Evolutionary conservation across 2,329 filamentous ascomycete genomes (phyloP).

Genomic region (Aspergillus sp.): DNA sequence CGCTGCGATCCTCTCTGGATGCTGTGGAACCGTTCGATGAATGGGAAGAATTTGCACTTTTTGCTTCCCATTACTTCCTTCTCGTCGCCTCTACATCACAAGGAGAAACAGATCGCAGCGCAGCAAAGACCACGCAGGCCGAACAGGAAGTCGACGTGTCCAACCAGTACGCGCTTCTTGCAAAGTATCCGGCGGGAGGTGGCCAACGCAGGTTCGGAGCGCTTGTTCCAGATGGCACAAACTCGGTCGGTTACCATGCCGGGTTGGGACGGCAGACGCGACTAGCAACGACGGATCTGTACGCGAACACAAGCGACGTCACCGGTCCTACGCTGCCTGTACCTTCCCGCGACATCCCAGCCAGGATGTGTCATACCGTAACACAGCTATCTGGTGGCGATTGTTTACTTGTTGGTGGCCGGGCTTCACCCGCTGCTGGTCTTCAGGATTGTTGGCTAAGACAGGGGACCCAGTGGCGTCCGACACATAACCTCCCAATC

Average conservation of each 20-base stretch:
- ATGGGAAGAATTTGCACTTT: constrained; percentile 91
- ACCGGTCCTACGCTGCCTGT: constrained; percentile 48
- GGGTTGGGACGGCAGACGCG: constrained; percentile 51
- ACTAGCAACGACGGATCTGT: constrained; percentile 50
- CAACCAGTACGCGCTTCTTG: constrained; percentile 21
- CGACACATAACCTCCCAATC: constrained; percentile 65
- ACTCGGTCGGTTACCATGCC: constrained; percentile 42
- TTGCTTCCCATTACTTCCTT: constrained; percentile 81
- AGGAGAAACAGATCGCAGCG: neutral
- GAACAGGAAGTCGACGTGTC: constrained; percentile 11
- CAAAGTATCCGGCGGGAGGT: constrained; percentile 36
- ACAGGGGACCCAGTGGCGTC: constrained; percentile 63
- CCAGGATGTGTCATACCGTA: constrained; percentile 73
- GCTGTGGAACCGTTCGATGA: constrained; percentile 84
- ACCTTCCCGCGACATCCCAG: constrained; percentile 42
- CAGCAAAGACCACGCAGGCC: neutral
- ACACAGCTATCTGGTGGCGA: constrained; percentile 63
- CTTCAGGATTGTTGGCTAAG: constrained; percentile 76
- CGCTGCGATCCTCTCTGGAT: constrained; percentile 66
- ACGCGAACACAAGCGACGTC: constrained; percentile 51
- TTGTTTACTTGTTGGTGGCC: constrained; percentile 72
- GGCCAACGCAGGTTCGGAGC: constrained; percentile 64
- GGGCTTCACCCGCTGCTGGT: constrained; percentile 71
- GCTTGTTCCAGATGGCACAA: constrained; percentile 44
- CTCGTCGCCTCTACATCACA: constrained; percentile 60